phyloP scores from a whole-genome alignment of 2,329 filamentous ascomycete species.

The Hypoxylon sp. region DNA sequence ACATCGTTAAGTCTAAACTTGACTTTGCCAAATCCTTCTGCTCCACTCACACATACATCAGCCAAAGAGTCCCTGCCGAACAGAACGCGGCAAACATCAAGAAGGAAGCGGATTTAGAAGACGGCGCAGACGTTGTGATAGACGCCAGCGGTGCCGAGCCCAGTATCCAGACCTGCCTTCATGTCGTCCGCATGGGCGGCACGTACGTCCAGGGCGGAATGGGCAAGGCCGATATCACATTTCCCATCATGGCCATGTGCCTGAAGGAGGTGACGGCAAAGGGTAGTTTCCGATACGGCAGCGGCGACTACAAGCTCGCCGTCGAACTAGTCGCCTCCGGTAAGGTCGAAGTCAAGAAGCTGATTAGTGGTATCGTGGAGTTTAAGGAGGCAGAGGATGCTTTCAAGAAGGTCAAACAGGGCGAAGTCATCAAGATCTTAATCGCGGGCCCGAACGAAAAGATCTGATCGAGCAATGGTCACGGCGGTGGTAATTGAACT shows the following conservation, averaged over 20 bases:
- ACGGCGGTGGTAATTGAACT: no score
- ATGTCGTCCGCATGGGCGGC: constrained; percentile 79
- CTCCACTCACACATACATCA: constrained; percentile 79
- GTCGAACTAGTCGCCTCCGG: constrained; percentile 81
- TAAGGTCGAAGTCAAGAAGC: constrained; percentile 83
- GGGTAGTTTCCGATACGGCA: constrained; percentile 91
- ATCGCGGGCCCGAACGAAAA: constrained; percentile 78
- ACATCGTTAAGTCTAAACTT: constrained; percentile 85
- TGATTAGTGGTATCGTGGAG: constrained; percentile 82
- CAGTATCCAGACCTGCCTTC: constrained; percentile 81
- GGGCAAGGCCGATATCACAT: constrained; percentile 88
- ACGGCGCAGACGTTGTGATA: constrained; percentile 82
- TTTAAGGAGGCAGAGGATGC: constrained; percentile 89
- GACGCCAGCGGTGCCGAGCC: constrained; percentile 86
- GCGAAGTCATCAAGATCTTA: constrained; percentile 81
- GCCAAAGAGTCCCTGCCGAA: constrained; percentile 73
- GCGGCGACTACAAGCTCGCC: constrained; percentile 88
- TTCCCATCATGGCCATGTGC: constrained; percentile 92
- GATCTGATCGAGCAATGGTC: constrained; percentile 43
- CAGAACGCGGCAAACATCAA: constrained; percentile 82
- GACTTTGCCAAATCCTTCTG: constrained; percentile 82
- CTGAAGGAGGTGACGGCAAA: constrained; percentile 89
- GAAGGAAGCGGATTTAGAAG: constrained; percentile 72
- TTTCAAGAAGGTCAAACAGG: constrained; percentile 87
- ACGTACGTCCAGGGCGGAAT: constrained; percentile 90